Percentiles rank a stretch among this genome's conserved stretches.
phyloP scores from a whole-genome alignment of 2,329 filamentous ascomycete species.

The Monosporascus sp. region DNA sequence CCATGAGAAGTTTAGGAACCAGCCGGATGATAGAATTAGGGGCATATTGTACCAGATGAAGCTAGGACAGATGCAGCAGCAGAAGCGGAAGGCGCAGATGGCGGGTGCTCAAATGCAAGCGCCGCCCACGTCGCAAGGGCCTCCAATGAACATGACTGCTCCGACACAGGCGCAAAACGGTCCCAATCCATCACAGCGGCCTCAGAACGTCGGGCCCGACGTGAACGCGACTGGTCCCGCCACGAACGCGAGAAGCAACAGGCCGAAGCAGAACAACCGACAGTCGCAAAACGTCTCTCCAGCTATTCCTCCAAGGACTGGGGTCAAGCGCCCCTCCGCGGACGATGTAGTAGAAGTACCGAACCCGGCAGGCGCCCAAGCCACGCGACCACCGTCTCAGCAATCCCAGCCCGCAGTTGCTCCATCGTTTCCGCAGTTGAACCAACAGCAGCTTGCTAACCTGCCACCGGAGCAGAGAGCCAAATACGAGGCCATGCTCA shows the following conservation, averaged over 20 bases:
- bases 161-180: conserved; percentile 13
- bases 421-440: conserved; percentile 21
- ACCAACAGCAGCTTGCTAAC: conserved; percentile 33
- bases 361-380: conserved; percentile 13
- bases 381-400: conserved; percentile 25
- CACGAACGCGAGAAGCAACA: conserved; percentile 22
- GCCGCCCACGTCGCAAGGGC: conserved; percentile 11
- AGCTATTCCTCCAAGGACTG: conserved; percentile 35
- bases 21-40: conserved; percentile 20
- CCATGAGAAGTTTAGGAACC: conserved; percentile 18
- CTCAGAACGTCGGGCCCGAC: conserved; percentile 14
- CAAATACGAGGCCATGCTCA: conserved; percentile 36
- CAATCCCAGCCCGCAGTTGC: conserved; percentile 16
- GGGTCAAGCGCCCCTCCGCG: conserved; percentile 44
- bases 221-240: conserved; percentile 11
- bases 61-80: conserved; percentile 9
- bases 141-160: conserved; percentile 8
- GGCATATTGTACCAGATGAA: conserved; percentile 18
- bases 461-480: conserved; percentile 41
- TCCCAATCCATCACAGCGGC: conserved; percentile 16
- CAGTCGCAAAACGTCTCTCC: conserved; percentile 33
- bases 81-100: conserved; percentile 8
- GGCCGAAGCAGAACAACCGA: conserved; percentile 29
- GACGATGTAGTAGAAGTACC: conserved; percentile 35
- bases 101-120: conserved; percentile 13